Base-by-base conservation (phyloP, 1,284 basidiomycete genomes). In the Athelia sp. region DNA sequence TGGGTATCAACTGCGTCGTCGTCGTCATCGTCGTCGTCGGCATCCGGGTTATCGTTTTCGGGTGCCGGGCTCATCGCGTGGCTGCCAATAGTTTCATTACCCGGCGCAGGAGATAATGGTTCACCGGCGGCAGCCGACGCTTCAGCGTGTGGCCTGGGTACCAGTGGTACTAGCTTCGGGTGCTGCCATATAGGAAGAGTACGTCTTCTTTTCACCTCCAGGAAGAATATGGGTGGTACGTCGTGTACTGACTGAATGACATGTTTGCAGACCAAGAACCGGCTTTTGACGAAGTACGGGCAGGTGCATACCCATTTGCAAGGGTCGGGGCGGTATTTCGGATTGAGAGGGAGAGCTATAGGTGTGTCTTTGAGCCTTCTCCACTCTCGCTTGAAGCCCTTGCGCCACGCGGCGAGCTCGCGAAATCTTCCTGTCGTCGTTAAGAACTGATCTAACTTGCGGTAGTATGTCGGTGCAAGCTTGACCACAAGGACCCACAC, bases 241-340 rank as follows among this genome's bases (percentile, higher is more conserved):
- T 46, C 52, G 14, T 60, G 46, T 3, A 64, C 49, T 2, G 35
- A 14, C 42, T 68, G 65, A 6, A 69, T 57, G 4, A 64, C 56
- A 49, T 69, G 67, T 46, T 69, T 69, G 56, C 67, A 69, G 35
- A 68, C 26, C 1, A 69, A 58, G 51, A 68, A 66, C 15, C 62
- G 56, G 52, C 60, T 61, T 49, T 43, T 58, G 2, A 44, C 50
- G 35, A 68, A 58, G 19, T 34, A 31, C 1, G 61, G 64, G 50
- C 68, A 69, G 43, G 60, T 63, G 47, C 68, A 70, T 2, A 62
- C 51, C 63, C 60, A 61, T 29, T 43, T 50, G 14, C 43, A 44
- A 3, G 50, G 42, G 51, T 66, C 47, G 8, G 60, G 59, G 44
- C 45, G 48, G 52, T 67, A 67, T 42, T 54, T 52, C 1, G 54